Evolutionary conservation across 371 early-diverging fungal genomes (phyloP).

Genomic region (Blyttiomyces sp.): DNA sequence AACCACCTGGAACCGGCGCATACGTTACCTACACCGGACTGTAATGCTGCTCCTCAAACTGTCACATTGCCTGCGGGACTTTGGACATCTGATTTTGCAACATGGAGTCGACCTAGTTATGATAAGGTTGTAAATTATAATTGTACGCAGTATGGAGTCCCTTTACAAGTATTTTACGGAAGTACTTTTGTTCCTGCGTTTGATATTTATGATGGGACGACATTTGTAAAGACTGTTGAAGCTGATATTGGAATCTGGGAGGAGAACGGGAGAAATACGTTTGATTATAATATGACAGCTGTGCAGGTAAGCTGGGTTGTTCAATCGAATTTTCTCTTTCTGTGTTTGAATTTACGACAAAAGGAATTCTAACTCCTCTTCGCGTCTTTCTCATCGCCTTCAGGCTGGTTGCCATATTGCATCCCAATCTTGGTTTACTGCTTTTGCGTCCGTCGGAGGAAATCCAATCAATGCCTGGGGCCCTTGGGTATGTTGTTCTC

Average conservation of each 20-base stretch:
- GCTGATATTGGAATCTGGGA: slow-evolving; percentile 31
- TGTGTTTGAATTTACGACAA: no score
- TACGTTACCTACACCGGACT: neutral
- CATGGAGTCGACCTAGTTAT: neutral
- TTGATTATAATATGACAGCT: slow-evolving; percentile 21
- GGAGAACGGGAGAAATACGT: slow-evolving; percentile 16
- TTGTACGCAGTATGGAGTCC: slow-evolving; percentile 15
- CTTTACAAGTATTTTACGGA: slow-evolving; percentile 22
- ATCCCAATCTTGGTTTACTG: slow-evolving; percentile 14
- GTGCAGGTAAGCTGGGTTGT: neutral
- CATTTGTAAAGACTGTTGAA: slow-evolving; percentile 12
- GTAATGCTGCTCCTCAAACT: slow-evolving; percentile 4
- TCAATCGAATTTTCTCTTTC: neutral
- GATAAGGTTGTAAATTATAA: slow-evolving; percentile 12
- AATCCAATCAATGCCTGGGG: slow-evolving; percentile 10
- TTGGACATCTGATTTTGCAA: slow-evolving; percentile 18
- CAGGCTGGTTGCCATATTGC: slow-evolving; percentile 20
- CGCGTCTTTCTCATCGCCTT: neutral
- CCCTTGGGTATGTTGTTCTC: neutral
- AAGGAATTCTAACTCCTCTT: no score
- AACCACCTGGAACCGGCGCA: neutral
- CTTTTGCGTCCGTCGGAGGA: neutral
- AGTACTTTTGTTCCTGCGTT: slow-evolving; percentile 21
- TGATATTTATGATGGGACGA: slow-evolving; percentile 21
- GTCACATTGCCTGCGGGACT: slow-evolving; percentile 8